Base-by-base conservation (phyloP, 2,329 filamentous ascomycete species). In the Zalaria sp. region DNA sequence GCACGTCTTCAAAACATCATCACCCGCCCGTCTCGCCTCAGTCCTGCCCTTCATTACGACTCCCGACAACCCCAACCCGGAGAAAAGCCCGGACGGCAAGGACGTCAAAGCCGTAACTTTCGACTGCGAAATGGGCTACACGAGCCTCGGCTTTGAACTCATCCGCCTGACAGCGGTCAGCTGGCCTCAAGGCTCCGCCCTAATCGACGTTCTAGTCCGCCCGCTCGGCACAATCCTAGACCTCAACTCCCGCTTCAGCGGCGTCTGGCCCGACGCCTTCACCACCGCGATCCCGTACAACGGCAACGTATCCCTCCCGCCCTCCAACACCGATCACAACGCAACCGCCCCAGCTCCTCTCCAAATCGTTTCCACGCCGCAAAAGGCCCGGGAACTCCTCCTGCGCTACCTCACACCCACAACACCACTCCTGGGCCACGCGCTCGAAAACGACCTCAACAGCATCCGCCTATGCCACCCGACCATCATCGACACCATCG, bases 41-140 rank as follows among this genome's bases (percentile, higher is more conserved):
- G 65, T 89, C 3, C 71, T 93, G 52, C 87, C 89, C 40, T 98
- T 93, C 57, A 72, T 77, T 43, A 63, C 75, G 46, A 96, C 91
- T 0, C 88, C 88, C 0, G 62, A 69, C 8, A 87, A 86, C 49
- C 58, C 65, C 1, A 52, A 62, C 2, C 68, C 65, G 1, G 64
- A 67, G 0, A 53, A 60, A 1, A 64, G 72, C 29, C 35, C 40
- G 2, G 42, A 46, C 5, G 34, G 47, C 43, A 25, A 52, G 51
- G 27, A 51, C 47, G 47, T 53, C 1, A 73, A 74, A 31, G 84
- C 82, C 2, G 77, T 96, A 7, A 82, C 79, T 48, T 89, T 98
- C 53, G 91, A 98, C 58, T 96, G 91, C 54, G 91, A 98, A 57
- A 98, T 98, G 91, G 85, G 84, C 4, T 96, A 93, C 56, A 98